phyloP scores from a whole-genome alignment of 2,329 filamentous ascomycete species.

The Diatrype stigma region DNA sequence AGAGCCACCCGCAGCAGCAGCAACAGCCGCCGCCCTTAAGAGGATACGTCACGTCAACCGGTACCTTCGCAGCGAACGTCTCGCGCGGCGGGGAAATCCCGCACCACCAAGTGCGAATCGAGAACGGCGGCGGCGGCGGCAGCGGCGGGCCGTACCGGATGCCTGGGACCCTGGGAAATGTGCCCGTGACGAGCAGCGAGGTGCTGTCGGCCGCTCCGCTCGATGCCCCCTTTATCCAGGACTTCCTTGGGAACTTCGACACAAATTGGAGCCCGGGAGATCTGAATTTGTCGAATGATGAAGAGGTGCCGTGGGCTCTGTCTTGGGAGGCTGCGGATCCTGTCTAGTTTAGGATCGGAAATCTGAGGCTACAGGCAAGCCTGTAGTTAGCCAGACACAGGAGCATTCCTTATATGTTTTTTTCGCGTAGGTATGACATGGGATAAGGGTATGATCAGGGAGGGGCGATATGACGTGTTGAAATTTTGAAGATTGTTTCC shows the following conservation, averaged over 20 bases:
- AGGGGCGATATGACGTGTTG: no score
- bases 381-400: no score
- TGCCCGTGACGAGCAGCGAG: background rate
- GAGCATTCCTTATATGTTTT: no score
- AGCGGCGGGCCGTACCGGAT: no score
- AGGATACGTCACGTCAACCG: conserved; percentile 7
- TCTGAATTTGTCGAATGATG: conserved; percentile 4
- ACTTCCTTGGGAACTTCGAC: conserved; percentile 8
- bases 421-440: no score
- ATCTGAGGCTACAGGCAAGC: no score
- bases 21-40: background rate
- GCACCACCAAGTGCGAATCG: no score
- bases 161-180: background rate
- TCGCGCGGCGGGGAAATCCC: background rate
- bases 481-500: no score
- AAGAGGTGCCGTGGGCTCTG: conserved; percentile 7
- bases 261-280: conserved; percentile 4
- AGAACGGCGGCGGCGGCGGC: no score
- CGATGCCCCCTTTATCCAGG: conserved; percentile 9
- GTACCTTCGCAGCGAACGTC: conserved; percentile 9
- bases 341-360: background rate
- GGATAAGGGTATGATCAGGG: no score
- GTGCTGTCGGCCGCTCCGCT: conserved; percentile 4
- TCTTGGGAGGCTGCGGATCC: conserved; percentile 7
- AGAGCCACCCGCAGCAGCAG: no score